Evolutionary conservation across 2,329 filamentous ascomycete species (phyloP).

Genomic region (Ustilaginoidea virens): DNA sequence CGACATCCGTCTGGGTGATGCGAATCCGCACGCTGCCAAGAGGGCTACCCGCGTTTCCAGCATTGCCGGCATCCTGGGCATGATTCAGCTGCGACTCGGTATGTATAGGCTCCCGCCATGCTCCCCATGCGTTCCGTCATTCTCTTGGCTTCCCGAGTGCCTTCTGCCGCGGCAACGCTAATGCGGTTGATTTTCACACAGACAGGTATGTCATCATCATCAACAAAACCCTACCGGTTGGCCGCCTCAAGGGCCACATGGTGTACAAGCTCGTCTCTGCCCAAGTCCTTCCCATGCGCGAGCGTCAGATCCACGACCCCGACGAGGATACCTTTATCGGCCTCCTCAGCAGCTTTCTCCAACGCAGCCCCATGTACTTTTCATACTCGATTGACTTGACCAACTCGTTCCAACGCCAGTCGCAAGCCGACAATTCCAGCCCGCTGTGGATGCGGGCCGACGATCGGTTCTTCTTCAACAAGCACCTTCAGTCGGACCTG

Average conservation of each 20-base stretch:
- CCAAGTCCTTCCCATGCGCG: constrained; percentile 86
- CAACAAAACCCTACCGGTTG: constrained; percentile 83
- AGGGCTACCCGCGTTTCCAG: constrained; percentile 64
- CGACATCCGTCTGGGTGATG: constrained; percentile 74
- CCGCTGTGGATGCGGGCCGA: constrained; percentile 88
- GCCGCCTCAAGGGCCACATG: constrained; percentile 86
- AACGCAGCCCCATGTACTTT: constrained; percentile 86
- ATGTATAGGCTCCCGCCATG: constrained; percentile 15
- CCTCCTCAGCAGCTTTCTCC: constrained; percentile 68
- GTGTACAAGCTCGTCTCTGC: constrained; percentile 85
- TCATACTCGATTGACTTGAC: constrained; percentile 95
- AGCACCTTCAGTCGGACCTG: constrained; percentile 77
- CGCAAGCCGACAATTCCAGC: constrained; percentile 51
- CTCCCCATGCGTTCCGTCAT: background rate
- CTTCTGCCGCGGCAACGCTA: background rate
- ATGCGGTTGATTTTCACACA: constrained; percentile 12
- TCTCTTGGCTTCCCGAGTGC: background rate
- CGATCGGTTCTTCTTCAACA: constrained; percentile 98
- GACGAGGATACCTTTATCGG: constrained; percentile 87
- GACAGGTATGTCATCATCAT: constrained; percentile 97
- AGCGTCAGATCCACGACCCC: constrained; percentile 76
- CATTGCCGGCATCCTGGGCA: constrained; percentile 85
- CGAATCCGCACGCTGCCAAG: constrained; percentile 58
- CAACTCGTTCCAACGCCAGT: constrained; percentile 90
- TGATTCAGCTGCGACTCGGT: constrained; percentile 89